These are phyloP conservation scores for Craspedostauros australis DNA, from an alignment of 108 stramenopile species.

Conservation along the genomic window DNA sequence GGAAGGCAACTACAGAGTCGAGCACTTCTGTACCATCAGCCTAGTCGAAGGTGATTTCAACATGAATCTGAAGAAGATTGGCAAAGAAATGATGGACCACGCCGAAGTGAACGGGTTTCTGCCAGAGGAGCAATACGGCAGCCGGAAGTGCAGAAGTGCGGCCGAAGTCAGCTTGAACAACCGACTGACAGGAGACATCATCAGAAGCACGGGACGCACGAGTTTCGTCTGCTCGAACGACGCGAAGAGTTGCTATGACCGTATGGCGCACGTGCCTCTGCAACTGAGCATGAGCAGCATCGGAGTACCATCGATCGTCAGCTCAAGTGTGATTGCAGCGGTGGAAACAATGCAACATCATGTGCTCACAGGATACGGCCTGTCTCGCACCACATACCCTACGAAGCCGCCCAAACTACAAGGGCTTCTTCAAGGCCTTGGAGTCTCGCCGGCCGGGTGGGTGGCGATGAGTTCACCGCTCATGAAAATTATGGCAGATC, in stretches of 20 bases:
- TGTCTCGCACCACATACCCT: neutral
- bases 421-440: constrained; percentile 35
- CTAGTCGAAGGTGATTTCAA: constrained; percentile 16
- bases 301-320: neutral
- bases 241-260: constrained; percentile 19
- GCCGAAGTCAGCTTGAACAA: no score
- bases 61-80: constrained; percentile 7
- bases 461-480: constrained; percentile 17
- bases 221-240: constrained; percentile 4
- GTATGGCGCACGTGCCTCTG: constrained; percentile 7
- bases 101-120: no score
- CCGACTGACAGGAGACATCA: no score
- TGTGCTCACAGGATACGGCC: constrained; percentile 5
- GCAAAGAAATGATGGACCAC: neutral
- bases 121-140: no score
- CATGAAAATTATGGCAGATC: constrained; percentile 1
- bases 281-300: constrained; percentile 1
- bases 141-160: no score
- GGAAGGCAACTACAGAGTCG: neutral
- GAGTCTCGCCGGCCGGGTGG: constrained; percentile 35
- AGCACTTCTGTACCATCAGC: constrained; percentile 6
- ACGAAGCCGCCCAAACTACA: neutral
- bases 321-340: neutral
- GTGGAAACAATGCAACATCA: constrained; percentile 1
- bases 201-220: no score